Base-by-base conservation (phyloP, 495 filamentous ascomycete species). In the Amniculicola lignicola region DNA sequence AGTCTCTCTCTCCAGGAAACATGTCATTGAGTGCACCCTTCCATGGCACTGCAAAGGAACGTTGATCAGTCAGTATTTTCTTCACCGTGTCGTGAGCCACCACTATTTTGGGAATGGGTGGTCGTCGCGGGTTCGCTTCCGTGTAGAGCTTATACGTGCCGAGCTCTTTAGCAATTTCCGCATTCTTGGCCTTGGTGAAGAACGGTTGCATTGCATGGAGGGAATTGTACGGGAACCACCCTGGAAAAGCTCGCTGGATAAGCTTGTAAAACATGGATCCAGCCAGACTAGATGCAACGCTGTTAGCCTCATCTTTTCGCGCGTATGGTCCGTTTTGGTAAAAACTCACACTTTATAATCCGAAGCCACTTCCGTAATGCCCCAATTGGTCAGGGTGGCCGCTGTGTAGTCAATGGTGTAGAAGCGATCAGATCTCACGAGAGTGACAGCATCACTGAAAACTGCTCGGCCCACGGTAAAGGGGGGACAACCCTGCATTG, bases 391-490 rank as follows among this genome's bases (percentile, higher is more conserved):
- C 1, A 64, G 38, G 31, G 57, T 61, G 38, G 61, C 57, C 10
- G 51, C 46, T 51, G 61, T 53, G 33, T 61, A 66, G 51, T 66
- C 63, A 33, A 72, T 67, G 6, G 90, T 93, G 68, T 92, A 90
- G 70, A 90, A 90, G 5, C 90, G 78, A 68, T 95, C 90, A n/a
- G 88, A 86, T 31, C 90, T 79, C 31, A 93, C 88, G 15, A 94
- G 72, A 35, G 81, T 81, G 12, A 90, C 86, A 2, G 90, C 90
- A 67, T 95, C 90, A 0, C 87, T 90, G 6, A 95, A 74, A 53
- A 95, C 84, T 1, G 86, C 86, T 58, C 87, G 80, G 0, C 86
- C 89, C 41, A 87, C 85, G 14, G 89, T 94, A 70, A 82, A 95
- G 22, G 85, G 88, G 85, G 47, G 84, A 83, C 37, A 94, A 80